Conservation (phyloP, 768 basidiomycete species). For the Mycena capillaripes region DNA sequence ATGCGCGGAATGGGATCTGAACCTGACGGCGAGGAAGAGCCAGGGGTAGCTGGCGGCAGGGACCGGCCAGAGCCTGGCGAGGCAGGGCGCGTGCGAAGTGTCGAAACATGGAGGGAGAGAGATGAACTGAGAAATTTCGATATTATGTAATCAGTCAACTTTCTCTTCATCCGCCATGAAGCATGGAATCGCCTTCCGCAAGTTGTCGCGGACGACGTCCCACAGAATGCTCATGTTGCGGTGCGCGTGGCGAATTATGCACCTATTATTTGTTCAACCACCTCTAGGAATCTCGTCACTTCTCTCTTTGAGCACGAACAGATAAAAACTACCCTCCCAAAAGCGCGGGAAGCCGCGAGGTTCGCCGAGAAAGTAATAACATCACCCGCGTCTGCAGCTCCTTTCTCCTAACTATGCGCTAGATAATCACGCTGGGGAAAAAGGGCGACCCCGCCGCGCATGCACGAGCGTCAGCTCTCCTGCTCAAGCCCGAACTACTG, state of each 20-base stretch:
- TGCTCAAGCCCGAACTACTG: slow-evolving; percentile 78
- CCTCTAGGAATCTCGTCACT: slow-evolving; percentile 88
- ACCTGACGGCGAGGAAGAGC: slow-evolving; percentile 58
- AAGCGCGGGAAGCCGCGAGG: slow-evolving; percentile 92
- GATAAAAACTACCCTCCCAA: slow-evolving; percentile 95
- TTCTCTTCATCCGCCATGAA: slow-evolving; percentile 71
- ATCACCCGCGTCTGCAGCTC: slow-evolving; percentile 37
- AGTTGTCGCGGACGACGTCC: slow-evolving; percentile 91
- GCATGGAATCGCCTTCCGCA: slow-evolving; percentile 94
- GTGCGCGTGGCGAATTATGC: slow-evolving; percentile 55
- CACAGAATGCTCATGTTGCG: slow-evolving; percentile 95
- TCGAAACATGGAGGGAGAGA: slow-evolving; percentile 63
- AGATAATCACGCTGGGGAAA: slow-evolving; percentile 96
- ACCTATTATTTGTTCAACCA: slow-evolving; percentile 27
- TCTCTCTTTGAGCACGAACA: slow-evolving; percentile 95
- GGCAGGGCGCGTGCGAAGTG: slow-evolving; percentile 61
- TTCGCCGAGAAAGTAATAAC: slow-evolving; percentile 86
- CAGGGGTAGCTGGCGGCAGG: slow-evolving; percentile 54
- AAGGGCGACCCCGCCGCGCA: slow-evolving; percentile 80
- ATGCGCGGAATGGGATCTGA: slow-evolving; percentile 63
- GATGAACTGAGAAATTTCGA: slow-evolving; percentile 20
- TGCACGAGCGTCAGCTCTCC: slow-evolving; percentile 81
- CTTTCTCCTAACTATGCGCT: slow-evolving; percentile 13
- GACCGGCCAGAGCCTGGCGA: slow-evolving; percentile 48
- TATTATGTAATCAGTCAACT: slow-evolving; percentile 3